A percentile compares a stretch with the other conserved stretches of the same genome.
phyloP scores from a whole-genome alignment of 352 stramenopile genomes.

The Phytopythium sindhum region DNA sequence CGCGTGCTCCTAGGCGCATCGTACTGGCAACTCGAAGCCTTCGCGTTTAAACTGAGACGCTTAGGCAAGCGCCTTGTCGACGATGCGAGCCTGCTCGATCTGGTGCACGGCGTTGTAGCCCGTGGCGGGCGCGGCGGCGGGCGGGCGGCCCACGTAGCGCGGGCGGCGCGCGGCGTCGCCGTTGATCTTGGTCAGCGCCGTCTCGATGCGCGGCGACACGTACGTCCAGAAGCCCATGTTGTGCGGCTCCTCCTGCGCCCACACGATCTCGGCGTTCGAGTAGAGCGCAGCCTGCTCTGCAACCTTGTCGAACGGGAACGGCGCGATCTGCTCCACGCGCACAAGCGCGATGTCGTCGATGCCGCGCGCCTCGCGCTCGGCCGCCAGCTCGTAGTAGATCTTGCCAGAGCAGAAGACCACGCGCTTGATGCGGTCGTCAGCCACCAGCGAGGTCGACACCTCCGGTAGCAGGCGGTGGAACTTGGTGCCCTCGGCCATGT shows the following conservation, averaged over 20 bases:
- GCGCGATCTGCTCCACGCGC: slow-evolving; percentile 96
- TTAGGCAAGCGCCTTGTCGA: slow-evolving; percentile 77
- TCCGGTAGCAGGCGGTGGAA: slow-evolving; percentile 93
- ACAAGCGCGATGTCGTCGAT: slow-evolving; percentile 88
- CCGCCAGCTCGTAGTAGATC: slow-evolving; percentile 96
- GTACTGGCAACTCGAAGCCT: not conserved
- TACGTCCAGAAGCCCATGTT: slow-evolving; percentile 98
- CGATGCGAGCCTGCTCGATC: slow-evolving; percentile 91
- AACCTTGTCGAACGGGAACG: slow-evolving; percentile 97
- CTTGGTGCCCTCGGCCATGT: slow-evolving; percentile 91
- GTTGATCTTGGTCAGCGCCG: slow-evolving; percentile 91
- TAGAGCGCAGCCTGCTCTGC: slow-evolving; percentile 87
- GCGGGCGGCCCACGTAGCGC: slow-evolving; percentile 91
- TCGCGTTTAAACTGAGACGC: too few species aligned
- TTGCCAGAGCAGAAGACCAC: slow-evolving; percentile 96
- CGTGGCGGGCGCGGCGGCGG: slow-evolving; percentile 94
- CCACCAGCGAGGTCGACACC: slow-evolving; percentile 49
- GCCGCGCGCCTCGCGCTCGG: slow-evolving; percentile 85
- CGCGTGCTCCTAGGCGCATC: not conserved
- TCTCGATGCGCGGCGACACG: slow-evolving; percentile 93
- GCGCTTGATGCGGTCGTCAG: slow-evolving; percentile 56
- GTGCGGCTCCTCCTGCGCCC: slow-evolving; percentile 95
- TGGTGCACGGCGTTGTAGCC: slow-evolving; percentile 94
- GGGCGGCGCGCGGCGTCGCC: slow-evolving; percentile 81
- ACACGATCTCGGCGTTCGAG: slow-evolving; percentile 93